Evolutionary conservation across 2,329 filamentous ascomycete genomes (phyloP), one percentile per base, ranked within the genome.

Genomic region (Epicoccum sorghinum): DNA sequence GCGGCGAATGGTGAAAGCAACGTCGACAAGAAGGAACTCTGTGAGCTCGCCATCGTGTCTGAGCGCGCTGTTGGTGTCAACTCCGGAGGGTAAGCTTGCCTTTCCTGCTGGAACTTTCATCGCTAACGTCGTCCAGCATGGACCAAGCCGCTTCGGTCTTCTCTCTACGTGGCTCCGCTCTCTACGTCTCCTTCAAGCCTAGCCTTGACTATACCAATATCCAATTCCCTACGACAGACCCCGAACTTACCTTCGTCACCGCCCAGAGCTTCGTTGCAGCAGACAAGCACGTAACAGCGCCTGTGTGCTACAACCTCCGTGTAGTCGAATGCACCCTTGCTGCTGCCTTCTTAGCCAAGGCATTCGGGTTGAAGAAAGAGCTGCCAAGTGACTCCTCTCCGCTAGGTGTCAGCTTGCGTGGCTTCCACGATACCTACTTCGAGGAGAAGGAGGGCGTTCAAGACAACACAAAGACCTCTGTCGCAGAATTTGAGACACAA

Each of bases 71-170:
- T 98, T 4, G 95, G 95, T 46, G 95, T 99, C 65, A 98, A 98
- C 78, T 96, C 92, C 4, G 95, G 95, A 75, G 95, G 90, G 89
- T 91, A 78, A 79, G 86, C 52, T 2, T 6, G 8, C 18, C 9
- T 9, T 24, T 6, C 9, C 10, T 22, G 8, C 8, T 0, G 41
- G 3, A 24, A 12, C 7, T 4, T 5, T 18, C 44, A 4, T 14
- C 33, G 55, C 69, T 74, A 60, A 76, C 59, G 27, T 18, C 18
- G 33, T 51, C 57, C 58, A 91, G 93, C 51, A 98, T 99, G 95
- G 95, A 99, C 71, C 95, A 99, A 78, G 88, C 92, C 12, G 95
- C 95, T 30, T 98, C 93, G 0, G 93, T 99, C 60, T 95, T 99
- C 77, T 93, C 92, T 0, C 83, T 91, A 67, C 87, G 88, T 61